Evolutionary conservation across 139 green algal genomes (phyloP).

Genomic region (Tetraselmis striata): DNA sequence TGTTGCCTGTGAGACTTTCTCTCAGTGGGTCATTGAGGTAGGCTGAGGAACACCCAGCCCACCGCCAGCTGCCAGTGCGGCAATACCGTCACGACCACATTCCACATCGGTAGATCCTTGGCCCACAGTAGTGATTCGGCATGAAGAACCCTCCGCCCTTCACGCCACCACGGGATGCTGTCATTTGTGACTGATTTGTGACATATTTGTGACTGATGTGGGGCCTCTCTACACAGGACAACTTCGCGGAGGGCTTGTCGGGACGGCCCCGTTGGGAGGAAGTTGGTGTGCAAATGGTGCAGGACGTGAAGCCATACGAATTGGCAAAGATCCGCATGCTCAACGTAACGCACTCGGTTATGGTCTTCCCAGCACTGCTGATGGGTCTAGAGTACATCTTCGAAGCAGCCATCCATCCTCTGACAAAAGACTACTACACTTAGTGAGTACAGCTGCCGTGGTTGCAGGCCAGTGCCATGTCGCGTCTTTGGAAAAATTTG

Average conservation of each 20-base stretch:
- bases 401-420: background rate
- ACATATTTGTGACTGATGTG: no score
- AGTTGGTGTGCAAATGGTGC: background rate
- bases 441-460: background rate
- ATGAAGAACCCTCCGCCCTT: no score
- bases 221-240: no score
- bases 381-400: conserved; percentile 1
- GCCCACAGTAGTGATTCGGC: no score
- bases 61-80: no score
- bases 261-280: conserved; percentile 4
- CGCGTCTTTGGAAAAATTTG: background rate
- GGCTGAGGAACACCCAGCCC: no score
- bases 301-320: conserved; percentile 7
- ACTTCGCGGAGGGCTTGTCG: conserved; percentile 1
- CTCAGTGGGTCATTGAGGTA: conserved; percentile 12
- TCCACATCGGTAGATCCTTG: no score
- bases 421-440: background rate
- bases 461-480: background rate
- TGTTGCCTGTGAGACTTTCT: conserved; percentile 3
- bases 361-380: conserved; percentile 2
- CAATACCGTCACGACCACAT: no score
- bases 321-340: conserved; percentile 6
- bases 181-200: no score
- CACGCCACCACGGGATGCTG: no score
- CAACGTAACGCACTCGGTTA: conserved; percentile 8